phyloP scores from a whole-genome alignment of 2,329 filamentous ascomycete genomes.

The Macrophomina tecta region DNA sequence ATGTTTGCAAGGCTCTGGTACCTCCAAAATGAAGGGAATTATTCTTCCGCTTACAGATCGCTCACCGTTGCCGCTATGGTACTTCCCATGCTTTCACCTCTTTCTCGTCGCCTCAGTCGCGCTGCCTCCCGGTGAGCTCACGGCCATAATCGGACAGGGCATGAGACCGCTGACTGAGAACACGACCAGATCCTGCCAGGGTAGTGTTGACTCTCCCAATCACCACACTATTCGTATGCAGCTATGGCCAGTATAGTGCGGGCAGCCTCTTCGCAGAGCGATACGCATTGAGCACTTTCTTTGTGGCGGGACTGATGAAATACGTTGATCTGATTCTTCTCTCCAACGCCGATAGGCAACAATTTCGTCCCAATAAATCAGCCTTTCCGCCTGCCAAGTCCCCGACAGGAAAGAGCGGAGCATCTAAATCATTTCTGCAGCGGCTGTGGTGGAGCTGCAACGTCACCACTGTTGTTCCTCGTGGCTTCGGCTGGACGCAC shows the following conservation, averaged over 20 bases:
- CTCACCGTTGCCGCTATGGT: background rate
- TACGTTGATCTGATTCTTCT: slow-evolving; percentile 8
- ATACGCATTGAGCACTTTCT: background rate
- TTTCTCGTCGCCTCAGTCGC: background rate
- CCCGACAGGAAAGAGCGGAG: too few relatives aligned
- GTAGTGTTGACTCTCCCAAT: background rate
- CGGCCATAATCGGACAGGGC: background rate
- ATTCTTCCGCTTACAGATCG: background rate
- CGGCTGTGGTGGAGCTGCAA: background rate
- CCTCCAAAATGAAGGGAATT: background rate
- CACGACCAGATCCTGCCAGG: background rate
- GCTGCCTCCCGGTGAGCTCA: background rate
- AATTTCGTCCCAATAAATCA: background rate
- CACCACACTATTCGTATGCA: background rate
- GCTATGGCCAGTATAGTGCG: background rate
- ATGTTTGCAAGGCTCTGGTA: background rate
- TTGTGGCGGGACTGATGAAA: background rate
- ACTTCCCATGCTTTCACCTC: background rate
- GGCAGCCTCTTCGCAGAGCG: background rate
- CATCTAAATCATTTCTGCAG: background rate
- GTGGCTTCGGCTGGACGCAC: slow-evolving; percentile 38
- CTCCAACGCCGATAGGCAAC: background rate
- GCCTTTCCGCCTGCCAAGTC: background rate
- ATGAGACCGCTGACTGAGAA: background rate
- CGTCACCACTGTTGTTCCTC: slow-evolving; percentile 30